Base-by-base conservation (phyloP, 805 yeast genomes). In the Blastobotrys muscicola region DNA sequence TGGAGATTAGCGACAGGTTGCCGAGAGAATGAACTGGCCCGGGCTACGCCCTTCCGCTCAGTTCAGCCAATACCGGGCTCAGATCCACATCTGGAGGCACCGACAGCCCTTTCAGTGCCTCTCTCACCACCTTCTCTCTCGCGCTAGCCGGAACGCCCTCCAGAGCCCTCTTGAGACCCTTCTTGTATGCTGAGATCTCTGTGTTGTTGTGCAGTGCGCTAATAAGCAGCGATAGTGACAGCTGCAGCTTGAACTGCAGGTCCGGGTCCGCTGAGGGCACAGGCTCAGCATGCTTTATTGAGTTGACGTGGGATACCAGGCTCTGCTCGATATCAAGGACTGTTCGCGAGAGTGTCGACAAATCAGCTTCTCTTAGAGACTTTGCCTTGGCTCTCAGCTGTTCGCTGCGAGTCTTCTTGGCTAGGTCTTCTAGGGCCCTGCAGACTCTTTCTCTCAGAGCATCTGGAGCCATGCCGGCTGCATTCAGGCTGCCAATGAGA, bases 81-180 rank as follows among this genome's bases (percentile, higher is more conserved):
- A 55, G 39, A 43, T 55, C 54, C 10, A 55, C 50, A 32, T 48
- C 49, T 5, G 40, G 46, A 8, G 59, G 58, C 9, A 54, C 45
- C 9, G 34, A 32, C 34, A 54, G 45, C 8, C 52, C 53, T 36
- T 48, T 41, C 23, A 55, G 50, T 8, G 58, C 57, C 37, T 50
- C 50, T 12, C 38, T 29, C n/a, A 54, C 23, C 8, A 52, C 45
- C 37, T 44, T 29, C 31, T 47, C 44, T 31, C 46, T 48, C 33
- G 47, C 45, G 3, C 45, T 38, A 33, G 8, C 29, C 8, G 43
- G 33, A 12, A 38, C 46, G 14, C 37, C 31, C 16, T 41, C 42
- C n/a, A 55, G 34, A 13, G 52, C 40, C 15, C 41, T 36, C 14
- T 45, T 43, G 38, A 50, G 48, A 2, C 48, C 46, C 39, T 54